Base-by-base conservation (phyloP, 768 basidiomycete genomes). In the Podaxis carcinomalis region DNA sequence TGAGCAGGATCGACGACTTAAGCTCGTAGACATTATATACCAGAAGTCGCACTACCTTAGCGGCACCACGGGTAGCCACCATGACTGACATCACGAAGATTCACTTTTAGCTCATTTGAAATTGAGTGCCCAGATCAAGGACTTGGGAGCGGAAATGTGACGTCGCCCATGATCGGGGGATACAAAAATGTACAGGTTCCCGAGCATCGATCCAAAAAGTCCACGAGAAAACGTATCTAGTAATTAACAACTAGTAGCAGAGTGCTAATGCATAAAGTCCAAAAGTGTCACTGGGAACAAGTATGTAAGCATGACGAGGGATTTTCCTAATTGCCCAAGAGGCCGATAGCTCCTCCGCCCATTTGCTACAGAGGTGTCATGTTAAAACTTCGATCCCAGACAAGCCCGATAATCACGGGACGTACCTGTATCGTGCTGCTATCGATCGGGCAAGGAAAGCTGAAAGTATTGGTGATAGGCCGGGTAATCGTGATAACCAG, bases 401-500 rank as follows among this genome's bases (percentile, higher is more conserved):
- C 14, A 0, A 39, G 25, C 35, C 36, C 19, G 21, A 16, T 19
- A 16, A 32, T 23, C 27, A 39, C 16, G 36, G 19, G 21, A 54
- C 64, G 56, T n/a, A 64, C 65, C 21, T 27, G 27, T 25, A 57
- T 50, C 3, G 36, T 28, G 11, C 19, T 35, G 6, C 51, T 9
- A 42, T 59, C 52, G 10, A 92, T 63, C 2, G 92, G 92, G 69
- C 91, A 93, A 10, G 71, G 64, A 68, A 93, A 89, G 37, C 69
- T 80, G 64, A 88, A 78, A 4, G 74, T 72, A 65, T 87, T 87
- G 55, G 78, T 82, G 68, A 93, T 77, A 1, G 82, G 80, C 10
- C 89, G 91, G 14, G 83, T 84, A 46, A 92, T 77, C 0, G 84
- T 83, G 47, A 91, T 76, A 57, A 86, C 72, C n/a, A 90, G 66